Conservation (phyloP, 192 early-diverging fungal species). For the Rhizophagus prolifer region DNA sequence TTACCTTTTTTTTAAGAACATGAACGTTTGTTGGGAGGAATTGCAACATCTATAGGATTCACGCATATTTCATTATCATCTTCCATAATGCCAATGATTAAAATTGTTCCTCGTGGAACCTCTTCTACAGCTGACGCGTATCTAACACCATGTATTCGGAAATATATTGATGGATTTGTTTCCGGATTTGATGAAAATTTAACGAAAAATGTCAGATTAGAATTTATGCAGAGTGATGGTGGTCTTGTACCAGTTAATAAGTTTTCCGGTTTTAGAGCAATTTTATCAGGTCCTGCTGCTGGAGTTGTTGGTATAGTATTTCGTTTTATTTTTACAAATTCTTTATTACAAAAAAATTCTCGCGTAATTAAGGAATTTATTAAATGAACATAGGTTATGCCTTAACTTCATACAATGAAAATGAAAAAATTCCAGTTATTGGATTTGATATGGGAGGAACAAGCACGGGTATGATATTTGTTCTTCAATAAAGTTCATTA, state of each 20-base stretch:
- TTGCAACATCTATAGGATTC: constrained; percentile 78
- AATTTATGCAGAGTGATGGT: constrained; percentile 99
- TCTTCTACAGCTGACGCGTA: constrained; percentile 92
- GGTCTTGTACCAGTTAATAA: constrained; percentile 83
- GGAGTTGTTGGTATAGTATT: constrained; percentile 84
- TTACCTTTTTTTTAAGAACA: constrained; percentile 51
- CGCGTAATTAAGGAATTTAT: not conserved
- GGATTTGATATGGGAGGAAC: constrained; percentile 98
- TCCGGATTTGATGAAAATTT: constrained; percentile 81
- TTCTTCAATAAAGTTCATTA: not conserved
- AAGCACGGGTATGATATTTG: constrained; percentile 50
- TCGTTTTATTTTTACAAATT: not conserved
- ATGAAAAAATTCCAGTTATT: constrained; percentile 66
- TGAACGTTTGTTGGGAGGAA: constrained; percentile 65
- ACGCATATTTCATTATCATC: constrained; percentile 83
- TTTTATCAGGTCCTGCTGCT: constrained; percentile 93
- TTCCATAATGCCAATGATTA: constrained; percentile 86
- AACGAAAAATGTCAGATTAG: constrained; percentile 51
- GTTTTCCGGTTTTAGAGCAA: constrained; percentile 86
- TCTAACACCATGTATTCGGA: constrained; percentile 87
- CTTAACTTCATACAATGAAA: constrained; percentile 50
- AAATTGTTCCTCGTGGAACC: constrained; percentile 90
- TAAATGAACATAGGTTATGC: constrained; percentile 38
- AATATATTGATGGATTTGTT: constrained; percentile 84
- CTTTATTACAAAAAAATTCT: not conserved